Base-by-base conservation (phyloP, 2,329 filamentous ascomycete species). In the Acrocalymma vagum region DNA sequence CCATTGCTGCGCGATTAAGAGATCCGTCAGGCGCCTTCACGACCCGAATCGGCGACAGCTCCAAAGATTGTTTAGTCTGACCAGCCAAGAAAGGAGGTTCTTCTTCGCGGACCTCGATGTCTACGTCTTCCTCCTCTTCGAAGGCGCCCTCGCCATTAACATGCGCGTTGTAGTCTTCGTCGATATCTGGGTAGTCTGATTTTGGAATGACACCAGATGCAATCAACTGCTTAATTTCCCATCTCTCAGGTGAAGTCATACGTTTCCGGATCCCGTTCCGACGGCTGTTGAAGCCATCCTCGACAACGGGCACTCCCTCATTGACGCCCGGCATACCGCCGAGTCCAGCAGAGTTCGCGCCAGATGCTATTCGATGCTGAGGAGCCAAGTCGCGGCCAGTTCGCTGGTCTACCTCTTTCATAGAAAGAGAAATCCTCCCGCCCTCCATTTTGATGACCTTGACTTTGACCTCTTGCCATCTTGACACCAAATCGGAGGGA, bases 21-120 rank as follows among this genome's bases (percentile, higher is more conserved):
- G 93, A 97, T n/a, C 94, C 94, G 70, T 99, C 94, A 0, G 94
- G 95, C 1, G 94, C 94, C 71, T 97, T 97, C 58, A 99, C 90
- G 15, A 99, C 92, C 51, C 95, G 83, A 48, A 99, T 99, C 0
- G 94, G 94, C 2, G 92, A 96, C 4, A 99, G 75, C 62, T 99
- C 94, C 7, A 99, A 78, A 8, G 91, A 96, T 65, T 96, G 92
- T 64, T 96, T 96, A 1, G 94, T 99, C 69, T 99, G 95, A 4
- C 94, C 94, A 11, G 90, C 88, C 49, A 99, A 72, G 76, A 99
- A 99, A 0, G 94, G 94, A 1, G 94, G 95, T 62, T 99, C 94
- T 59, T 99, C 94, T 48, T 99, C 94, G 54, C 87, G 83, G 20
- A 99, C 89, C 70, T 99, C 94, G 50, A 99, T 99, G 60, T 99